Percentiles rank a stretch among this genome's conserved stretches.
phyloP scores from a whole-genome alignment of 805 yeast genomes.

The Teunomyces kruisii region DNA sequence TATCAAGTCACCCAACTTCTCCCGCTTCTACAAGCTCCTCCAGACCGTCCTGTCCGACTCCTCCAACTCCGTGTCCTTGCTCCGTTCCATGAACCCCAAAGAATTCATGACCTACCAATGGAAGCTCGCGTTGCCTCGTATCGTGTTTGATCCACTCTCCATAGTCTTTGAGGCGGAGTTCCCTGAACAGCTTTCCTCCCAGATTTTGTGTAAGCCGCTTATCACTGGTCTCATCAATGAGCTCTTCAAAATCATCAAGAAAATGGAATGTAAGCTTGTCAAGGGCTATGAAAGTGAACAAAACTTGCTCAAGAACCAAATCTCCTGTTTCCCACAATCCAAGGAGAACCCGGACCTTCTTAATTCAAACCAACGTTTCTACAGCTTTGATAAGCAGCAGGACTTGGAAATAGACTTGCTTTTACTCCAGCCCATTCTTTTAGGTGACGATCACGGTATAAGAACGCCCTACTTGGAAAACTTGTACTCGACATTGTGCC shows the following conservation, averaged over 20 bases:
- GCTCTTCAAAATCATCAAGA: slow-evolving; percentile 66
- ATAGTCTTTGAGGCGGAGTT: slow-evolving; percentile 69
- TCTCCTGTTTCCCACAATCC: slow-evolving; percentile 40
- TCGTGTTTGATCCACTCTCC: slow-evolving; percentile 75
- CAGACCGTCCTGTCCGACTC: slow-evolving; percentile 36
- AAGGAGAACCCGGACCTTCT: slow-evolving; percentile 28
- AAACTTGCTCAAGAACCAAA: slow-evolving; percentile 55
- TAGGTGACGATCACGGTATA: slow-evolving; percentile 85
- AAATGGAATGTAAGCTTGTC: slow-evolving; percentile 74
- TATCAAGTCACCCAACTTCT: slow-evolving; percentile 16
- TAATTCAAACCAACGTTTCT: slow-evolving; percentile 61
- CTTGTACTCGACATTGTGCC: slow-evolving; percentile 74
- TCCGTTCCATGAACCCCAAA: slow-evolving; percentile 50
- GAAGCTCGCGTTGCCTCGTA: slow-evolving; percentile 77
- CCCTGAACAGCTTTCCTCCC: slow-evolving; percentile 57
- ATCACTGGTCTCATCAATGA: slow-evolving; percentile 79
- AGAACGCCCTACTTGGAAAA: slow-evolving; percentile 91
- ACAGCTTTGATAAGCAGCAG: slow-evolving; percentile 53
- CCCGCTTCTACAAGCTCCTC: slow-evolving; percentile 28
- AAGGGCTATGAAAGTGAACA: slow-evolving; percentile 69
- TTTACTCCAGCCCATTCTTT: slow-evolving; percentile 78
- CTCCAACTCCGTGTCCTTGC: slow-evolving; percentile 41
- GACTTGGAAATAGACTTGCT: slow-evolving; percentile 71
- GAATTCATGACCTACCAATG: slow-evolving; percentile 76
- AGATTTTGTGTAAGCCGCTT: slow-evolving; percentile 82